These are phyloP conservation scores for Neonectria neomacrospora DNA, from an alignment of 2,329 filamentous ascomycete genomes.

Conservation along the genomic window DNA sequence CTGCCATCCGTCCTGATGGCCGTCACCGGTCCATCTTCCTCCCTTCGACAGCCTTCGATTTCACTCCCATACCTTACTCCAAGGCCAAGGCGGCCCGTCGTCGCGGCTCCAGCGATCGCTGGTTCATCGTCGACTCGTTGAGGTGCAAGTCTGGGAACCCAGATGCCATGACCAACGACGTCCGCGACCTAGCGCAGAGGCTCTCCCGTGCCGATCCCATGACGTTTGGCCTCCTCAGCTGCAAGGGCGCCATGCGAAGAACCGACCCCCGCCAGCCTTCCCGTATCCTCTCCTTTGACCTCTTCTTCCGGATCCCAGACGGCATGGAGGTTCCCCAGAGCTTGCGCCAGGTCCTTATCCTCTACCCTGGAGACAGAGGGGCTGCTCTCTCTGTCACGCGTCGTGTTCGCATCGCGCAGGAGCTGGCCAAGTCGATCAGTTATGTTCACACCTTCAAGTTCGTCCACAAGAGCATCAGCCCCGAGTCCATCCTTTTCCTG, in stretches of 20 bases:
- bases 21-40: conserved; percentile 14
- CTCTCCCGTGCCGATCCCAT: conserved; percentile 11
- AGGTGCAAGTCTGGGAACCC: conserved; percentile 4
- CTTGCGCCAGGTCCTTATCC: conserved; percentile 9
- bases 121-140: conserved; percentile 18
- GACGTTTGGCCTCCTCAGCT: conserved; percentile 19
- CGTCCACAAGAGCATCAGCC: conserved; percentile 23
- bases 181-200: conserved; percentile 16
- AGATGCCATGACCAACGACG: conserved; percentile 14
- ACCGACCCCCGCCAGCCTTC: conserved; percentile 4
- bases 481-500: conserved; percentile 16
- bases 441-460: conserved; percentile 23
- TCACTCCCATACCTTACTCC: conserved; percentile 17
- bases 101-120: conserved; percentile 6
- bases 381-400: background rate
- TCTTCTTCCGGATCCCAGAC: conserved; percentile 17
- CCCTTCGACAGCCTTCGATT: conserved; percentile 2
- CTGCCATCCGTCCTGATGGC: conserved; percentile 8
- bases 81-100: conserved; percentile 13
- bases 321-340: conserved; percentile 12
- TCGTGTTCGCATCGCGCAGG: conserved; percentile 14
- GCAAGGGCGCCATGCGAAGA: conserved; percentile 9
- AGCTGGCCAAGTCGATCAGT: conserved; percentile 23
- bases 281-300: conserved; percentile 6
- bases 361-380: conserved; percentile 3